A percentile compares a stretch with the other conserved stretches of the same genome.
Conservation (phyloP, 2,329 filamentous ascomycete species). For the Verticillium isaacii region DNA sequence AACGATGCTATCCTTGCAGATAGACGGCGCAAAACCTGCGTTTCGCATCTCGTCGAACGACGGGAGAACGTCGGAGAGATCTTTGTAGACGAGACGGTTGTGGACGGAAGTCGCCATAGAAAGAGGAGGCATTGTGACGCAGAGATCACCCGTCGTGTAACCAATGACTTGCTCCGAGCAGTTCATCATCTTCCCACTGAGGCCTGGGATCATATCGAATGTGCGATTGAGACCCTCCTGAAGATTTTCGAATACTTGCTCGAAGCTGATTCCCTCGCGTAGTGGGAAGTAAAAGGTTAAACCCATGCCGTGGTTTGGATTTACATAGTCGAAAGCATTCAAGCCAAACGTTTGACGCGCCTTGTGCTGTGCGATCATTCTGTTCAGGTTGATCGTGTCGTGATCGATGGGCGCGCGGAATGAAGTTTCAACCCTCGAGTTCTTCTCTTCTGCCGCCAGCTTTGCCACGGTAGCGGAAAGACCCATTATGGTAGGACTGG, state of each 20-base stretch:
- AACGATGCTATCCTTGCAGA: not conserved
- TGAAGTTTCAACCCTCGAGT: constrained; percentile 6
- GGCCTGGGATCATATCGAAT: constrained; percentile 28
- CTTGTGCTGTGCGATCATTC: constrained; percentile 15
- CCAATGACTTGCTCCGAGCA: constrained; percentile 21
- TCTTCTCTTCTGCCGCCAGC: constrained; percentile 8
- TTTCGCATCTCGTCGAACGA: constrained; percentile 19
- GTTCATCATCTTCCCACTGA: constrained; percentile 28
- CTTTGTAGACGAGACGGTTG: not conserved
- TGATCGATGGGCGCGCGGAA: not conserved
- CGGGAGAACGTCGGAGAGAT: constrained; percentile 12
- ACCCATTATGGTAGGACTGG: constrained; percentile 20
- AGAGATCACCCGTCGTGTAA: constrained; percentile 19
- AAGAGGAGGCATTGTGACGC: constrained; percentile 12
- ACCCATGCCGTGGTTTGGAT: constrained; percentile 24
- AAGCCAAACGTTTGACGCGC: constrained; percentile 19
- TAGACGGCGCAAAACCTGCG: constrained; percentile 15
- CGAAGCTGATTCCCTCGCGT: constrained; percentile 14
- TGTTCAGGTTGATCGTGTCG: constrained; percentile 10
- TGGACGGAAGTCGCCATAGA: not conserved
- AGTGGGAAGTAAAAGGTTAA: constrained; percentile 28
- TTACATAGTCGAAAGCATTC: constrained; percentile 26
- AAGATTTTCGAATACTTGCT: constrained; percentile 23
- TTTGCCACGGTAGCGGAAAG: constrained; percentile 18
- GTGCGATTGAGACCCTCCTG: constrained; percentile 27